Base-by-base conservation (phyloP, 257 asterid genomes). In the Solanum clarkiae region DNA sequence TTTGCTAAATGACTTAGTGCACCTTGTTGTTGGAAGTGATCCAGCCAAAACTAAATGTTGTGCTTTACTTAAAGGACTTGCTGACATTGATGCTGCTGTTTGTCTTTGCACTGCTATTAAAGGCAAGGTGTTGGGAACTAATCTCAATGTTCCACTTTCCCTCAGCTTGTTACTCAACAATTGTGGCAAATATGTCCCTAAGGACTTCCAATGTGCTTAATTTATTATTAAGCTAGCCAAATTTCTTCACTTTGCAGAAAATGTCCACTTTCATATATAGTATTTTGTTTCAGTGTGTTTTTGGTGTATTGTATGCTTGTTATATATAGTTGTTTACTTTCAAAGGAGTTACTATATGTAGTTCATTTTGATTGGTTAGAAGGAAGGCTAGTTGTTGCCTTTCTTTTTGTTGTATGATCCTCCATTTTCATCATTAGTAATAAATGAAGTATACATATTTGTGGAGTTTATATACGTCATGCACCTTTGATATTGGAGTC, bases 91-190 rank as follows among this genome's bases (percentile, higher is more conserved):
- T 10, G 90, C 90, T 10, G 90, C 90, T 6, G 74, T 60, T 63
- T 88, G 88, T 40, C 90, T 88, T 70, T 88, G 90, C 87, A 86
- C 90, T 53, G 90, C 86, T n/a, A 47, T 86, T 5, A 86, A 82
- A 20, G 90, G 82, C 22, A 80, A 88, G 17, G 22, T 84, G 0
- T 71, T 80, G 87, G 88, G 90, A 16, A 80, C 69, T 72, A 83
- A 83, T 9, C 83, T 88, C 4, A 83, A 83, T 10, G 18, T 86
- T 36, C 72, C 86, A 2, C 20, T 83, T 71, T 18, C 86, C 3
- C 85, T 86, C 17, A 86, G 86, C 80, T 40, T 86, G 87, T 13
- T 88, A 49, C 87, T 86, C 59, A 88, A 88, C 54, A 26, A 70
- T 2, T 88, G 90, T 17, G 86, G 84, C 53, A 88, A 79, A 36